These are phyloP conservation scores for Eleusine coracana DNA, from an alignment of 176 grass and related monocot species.

Conservation along the genomic window DNA sequence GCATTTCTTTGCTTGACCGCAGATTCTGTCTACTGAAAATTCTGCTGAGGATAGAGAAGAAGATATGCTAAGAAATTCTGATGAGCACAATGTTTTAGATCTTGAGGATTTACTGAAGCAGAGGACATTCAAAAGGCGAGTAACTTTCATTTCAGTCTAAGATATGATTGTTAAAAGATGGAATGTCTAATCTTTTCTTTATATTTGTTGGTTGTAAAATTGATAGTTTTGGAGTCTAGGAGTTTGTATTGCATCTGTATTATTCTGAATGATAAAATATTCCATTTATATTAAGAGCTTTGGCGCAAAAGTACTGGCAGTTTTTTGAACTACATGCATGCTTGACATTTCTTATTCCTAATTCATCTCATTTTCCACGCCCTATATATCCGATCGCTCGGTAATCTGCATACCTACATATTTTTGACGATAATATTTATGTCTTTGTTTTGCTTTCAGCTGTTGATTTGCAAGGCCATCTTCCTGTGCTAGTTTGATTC, in stretches of 20 bases:
- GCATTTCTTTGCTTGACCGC: conserved; percentile 8
- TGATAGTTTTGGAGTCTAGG: not conserved
- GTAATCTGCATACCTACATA: not conserved
- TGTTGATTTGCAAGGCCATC: not conserved
- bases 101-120: conserved; percentile 52
- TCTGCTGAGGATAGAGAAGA: conserved; percentile 23
- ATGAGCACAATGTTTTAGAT: conserved; percentile 21
- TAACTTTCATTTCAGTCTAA: not conserved
- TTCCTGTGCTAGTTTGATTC: not conserved
- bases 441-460: not conserved
- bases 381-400: not conserved
- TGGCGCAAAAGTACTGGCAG: not conserved
- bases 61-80: conserved; percentile 30
- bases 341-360: conserved; percentile 21
- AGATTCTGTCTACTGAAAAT: conserved; percentile 41
- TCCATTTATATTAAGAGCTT: not conserved
- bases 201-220: not conserved
- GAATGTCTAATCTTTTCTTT: not conserved
- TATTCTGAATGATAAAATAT: not conserved
- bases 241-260: not conserved
- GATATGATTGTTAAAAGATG: not conserved
- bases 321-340: conserved; percentile 9
- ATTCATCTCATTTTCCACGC: conserved; percentile 4
- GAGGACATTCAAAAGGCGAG: conserved; percentile 58
- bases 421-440: not conserved